phyloP scores from a whole-genome alignment of 2,329 filamentous ascomycete species.

The Microcera coccophila region DNA sequence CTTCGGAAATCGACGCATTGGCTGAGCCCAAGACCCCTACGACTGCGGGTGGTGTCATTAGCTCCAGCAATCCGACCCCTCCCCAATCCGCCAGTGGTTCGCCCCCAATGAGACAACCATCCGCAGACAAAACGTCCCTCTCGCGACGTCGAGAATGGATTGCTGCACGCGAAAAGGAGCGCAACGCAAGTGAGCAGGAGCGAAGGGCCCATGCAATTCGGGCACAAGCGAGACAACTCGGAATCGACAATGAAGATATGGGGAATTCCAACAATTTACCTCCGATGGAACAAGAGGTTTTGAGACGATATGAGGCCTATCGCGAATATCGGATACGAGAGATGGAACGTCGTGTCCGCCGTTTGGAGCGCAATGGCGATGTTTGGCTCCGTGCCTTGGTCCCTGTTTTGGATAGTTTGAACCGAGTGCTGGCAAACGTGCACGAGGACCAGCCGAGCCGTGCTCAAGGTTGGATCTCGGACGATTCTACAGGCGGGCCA shows the following conservation, averaged over 20 bases:
- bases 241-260: conserved; percentile 20
- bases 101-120: conserved; percentile 20
- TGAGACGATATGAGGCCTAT: conserved; percentile 39
- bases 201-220: conserved; percentile 21
- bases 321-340: conserved; percentile 43
- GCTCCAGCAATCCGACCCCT: conserved; percentile 27
- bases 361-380: conserved; percentile 46
- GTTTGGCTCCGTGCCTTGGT: conserved; percentile 43
- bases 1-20: not conserved
- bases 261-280: conserved; percentile 19
- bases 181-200: conserved; percentile 25
- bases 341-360: conserved; percentile 44
- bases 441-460: conserved; percentile 13
- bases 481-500: conserved; percentile 25
- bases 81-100: conserved; percentile 30
- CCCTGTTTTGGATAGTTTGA: conserved; percentile 44
- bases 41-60: conserved; percentile 11
- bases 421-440: conserved; percentile 31
- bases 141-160: conserved; percentile 35
- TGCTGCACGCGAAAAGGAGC: conserved; percentile 26
- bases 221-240: conserved; percentile 17
- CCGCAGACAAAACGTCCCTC: conserved; percentile 29
- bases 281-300: conserved; percentile 32
- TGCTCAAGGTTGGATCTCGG: conserved; percentile 30
- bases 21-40: conserved; percentile 11